Evolutionary conservation across 441 rosid species (phyloP), one percentile per base, ranked within the genome.

Genomic region (Cnidoscolus chayamansa): DNA sequence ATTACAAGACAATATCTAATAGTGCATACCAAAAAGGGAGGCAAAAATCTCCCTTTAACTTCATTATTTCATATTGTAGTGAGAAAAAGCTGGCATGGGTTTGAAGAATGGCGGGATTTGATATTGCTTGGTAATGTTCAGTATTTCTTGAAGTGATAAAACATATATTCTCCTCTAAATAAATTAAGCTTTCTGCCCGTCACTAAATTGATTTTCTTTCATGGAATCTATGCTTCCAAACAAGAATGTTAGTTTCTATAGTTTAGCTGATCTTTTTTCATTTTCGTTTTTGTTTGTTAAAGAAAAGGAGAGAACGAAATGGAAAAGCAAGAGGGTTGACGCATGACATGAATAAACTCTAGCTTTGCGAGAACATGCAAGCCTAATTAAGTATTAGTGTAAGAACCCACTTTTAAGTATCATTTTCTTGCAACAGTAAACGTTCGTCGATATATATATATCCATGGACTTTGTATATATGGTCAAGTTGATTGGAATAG

Each of bases 141-240:
- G 88, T 80, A 89, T 76, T 76, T 76, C 89, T 86, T 82, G 94
- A 84, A 90, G 73, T 77, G 83, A 87, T 90, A 67, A 85, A 90
- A 25, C 25, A 66, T 61, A 79, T 77, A 79, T 76, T 65, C 74
- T 81, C 85, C 74, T 68, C 61, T 60, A 73, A 82, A 79, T 68
- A 68, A 58, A 59, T 59, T 59, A 59, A 74, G 56, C 68, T 81
- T 77, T 72, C 78, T 75, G 78, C 75, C 79, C 71, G 25, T 25
- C 78, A 67, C 63, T 56, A 50, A 7, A 69, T 17, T 48, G 68
- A 60, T 17, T 66, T 71, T 47, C 25, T 69, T 20, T 62, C 61
- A 63, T 71, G 65, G 70, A 77, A 71, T 81, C 82, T 79, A 67
- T 86, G 80, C 72, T 83, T 86, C 74, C 88, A 87, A 72, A 85